Percentiles rank a stretch among this genome's conserved stretches.
These are phyloP conservation scores for Metarhizium rileyi DNA, from an alignment of 2,329 filamentous ascomycete genomes.

Conservation along the genomic window DNA sequence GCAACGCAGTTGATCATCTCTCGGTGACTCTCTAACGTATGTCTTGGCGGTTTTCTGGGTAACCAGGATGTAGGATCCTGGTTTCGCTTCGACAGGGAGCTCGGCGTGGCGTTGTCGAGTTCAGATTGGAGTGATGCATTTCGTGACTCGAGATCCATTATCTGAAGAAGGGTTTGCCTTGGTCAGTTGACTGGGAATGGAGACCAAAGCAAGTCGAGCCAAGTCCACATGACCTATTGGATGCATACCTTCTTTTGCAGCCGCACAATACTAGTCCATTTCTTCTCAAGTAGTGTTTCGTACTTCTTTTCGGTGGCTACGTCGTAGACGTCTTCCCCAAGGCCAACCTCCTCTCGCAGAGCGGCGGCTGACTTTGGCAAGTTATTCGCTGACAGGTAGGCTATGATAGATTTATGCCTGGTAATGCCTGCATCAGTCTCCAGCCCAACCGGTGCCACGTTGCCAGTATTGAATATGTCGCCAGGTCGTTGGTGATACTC, in stretches of 20 bases:
- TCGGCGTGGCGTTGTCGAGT: slow-evolving; percentile 70
- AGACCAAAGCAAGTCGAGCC: not conserved
- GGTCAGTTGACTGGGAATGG: not conserved
- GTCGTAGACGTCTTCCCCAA: slow-evolving; percentile 64
- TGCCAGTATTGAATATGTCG: slow-evolving; percentile 3
- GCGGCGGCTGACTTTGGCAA: slow-evolving; percentile 60
- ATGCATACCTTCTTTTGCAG: slow-evolving; percentile 79
- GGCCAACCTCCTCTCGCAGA: slow-evolving; percentile 65
- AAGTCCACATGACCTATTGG: not conserved
- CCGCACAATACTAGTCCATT: slow-evolving; percentile 93
- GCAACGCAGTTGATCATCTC: slow-evolving; percentile 76
- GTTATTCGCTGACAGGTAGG: slow-evolving; percentile 69
- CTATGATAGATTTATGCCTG: slow-evolving; percentile 88
- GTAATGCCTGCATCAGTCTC: not conserved
- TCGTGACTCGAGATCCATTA: slow-evolving; percentile 83
- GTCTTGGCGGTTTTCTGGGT: slow-evolving; percentile 69
- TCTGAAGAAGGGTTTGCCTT: slow-evolving; percentile 37
- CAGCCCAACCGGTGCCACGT: not conserved
- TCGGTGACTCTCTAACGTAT: slow-evolving; percentile 76
- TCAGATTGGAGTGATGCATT: slow-evolving; percentile 68
- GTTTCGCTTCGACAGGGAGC: slow-evolving; percentile 60
- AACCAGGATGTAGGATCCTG: slow-evolving; percentile 82
- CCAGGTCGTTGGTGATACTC: slow-evolving; percentile 28
- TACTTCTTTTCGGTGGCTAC: slow-evolving; percentile 83
- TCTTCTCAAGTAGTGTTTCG: slow-evolving; percentile 89